Evolutionary conservation across 768 basidiomycete genomes (phyloP), one percentile per base, ranked within the genome.

Genomic region (Sporobolomyces phaffii): DNA sequence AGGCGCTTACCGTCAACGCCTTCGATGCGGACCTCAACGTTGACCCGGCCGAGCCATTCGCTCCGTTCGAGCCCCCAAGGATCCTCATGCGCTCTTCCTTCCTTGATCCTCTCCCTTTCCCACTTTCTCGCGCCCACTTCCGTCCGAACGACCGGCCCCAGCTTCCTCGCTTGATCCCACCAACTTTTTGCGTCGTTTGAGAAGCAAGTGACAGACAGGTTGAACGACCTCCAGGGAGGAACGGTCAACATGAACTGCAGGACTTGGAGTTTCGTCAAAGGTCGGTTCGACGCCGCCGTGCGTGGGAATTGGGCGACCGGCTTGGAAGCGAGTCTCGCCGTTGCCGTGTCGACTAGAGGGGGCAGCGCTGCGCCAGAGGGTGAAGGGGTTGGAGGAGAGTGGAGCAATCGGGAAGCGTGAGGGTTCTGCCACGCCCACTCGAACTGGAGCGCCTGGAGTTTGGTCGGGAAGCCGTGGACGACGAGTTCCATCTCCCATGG

Each of bases 401-500:
- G 64, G 20, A 80, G 73, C 69, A 78, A 77, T 3, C 79, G 70
- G 4, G 78, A 77, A 0, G 76, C 60, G 65, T 79, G 77, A 18
- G 80, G 79, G 62, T 79, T 79, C 58, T 80, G 79, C 80, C 80
- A 81, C 26, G 79, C 79, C 80, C 80, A 80, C 64, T 80, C 79
- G 65, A 80, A 80, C 76, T 80, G 80, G 4, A 80, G 74, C 7
- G 80, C 80, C 1, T 78, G 72, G 18, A 80, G 74, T 65, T 81
- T 81, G 66, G 77, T 77, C 7, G 80, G 79, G 62, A 81, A 80
- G 13, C 79, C 80, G 65, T 78, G 76, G 3, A 81, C 78, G 59
- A 79, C 77, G 70, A 77, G 73, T 66, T 80, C 79, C 78, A 80
- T 80, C 60, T 79, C 76, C 80, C 76, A 77, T 2, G 76, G 76